phyloP scores from a whole-genome alignment of 75 land plant genomes.

The Cupressus sempervirens region DNA sequence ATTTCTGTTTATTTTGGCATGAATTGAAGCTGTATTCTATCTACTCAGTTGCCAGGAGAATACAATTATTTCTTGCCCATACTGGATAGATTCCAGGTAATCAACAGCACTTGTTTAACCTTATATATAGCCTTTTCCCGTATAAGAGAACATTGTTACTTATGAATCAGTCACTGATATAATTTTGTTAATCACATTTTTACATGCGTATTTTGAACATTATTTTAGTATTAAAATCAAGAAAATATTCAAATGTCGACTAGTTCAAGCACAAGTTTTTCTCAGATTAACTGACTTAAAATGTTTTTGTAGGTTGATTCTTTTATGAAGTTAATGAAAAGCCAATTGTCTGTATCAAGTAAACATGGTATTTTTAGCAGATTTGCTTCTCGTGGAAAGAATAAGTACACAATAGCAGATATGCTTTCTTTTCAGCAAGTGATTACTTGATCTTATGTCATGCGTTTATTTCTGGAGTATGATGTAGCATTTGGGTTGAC shows the following conservation, averaged over 20 bases:
- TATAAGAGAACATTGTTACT: neutral
- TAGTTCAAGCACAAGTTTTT: neutral
- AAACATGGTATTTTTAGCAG: neutral
- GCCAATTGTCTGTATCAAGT: neutral
- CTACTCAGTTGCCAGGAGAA: neutral
- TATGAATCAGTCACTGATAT: neutral
- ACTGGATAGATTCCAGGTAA: neutral
- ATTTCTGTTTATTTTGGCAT: conserved; percentile 3
- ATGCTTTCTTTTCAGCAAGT: conserved; percentile 43
- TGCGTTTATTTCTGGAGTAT: neutral
- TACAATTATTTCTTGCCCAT: neutral
- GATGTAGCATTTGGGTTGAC: neutral
- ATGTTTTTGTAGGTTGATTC: neutral
- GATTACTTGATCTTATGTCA: neutral
- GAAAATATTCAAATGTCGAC: no score
- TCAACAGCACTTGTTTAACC: neutral
- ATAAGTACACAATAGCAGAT: conserved; percentile 32
- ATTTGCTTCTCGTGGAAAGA: conserved; percentile 16
- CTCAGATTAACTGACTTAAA: neutral
- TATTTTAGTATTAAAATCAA: no score
- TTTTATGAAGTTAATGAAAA: neutral
- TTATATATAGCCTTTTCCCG: neutral
- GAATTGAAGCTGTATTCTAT: neutral
- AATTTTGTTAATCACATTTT: neutral
- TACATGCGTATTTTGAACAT: neutral